A percentile compares a stretch with the other conserved stretches of the same genome.
These are phyloP conservation scores for Fusarium torulosum DNA, from an alignment of 2,329 filamentous ascomycete genomes.

Conservation along the genomic window DNA sequence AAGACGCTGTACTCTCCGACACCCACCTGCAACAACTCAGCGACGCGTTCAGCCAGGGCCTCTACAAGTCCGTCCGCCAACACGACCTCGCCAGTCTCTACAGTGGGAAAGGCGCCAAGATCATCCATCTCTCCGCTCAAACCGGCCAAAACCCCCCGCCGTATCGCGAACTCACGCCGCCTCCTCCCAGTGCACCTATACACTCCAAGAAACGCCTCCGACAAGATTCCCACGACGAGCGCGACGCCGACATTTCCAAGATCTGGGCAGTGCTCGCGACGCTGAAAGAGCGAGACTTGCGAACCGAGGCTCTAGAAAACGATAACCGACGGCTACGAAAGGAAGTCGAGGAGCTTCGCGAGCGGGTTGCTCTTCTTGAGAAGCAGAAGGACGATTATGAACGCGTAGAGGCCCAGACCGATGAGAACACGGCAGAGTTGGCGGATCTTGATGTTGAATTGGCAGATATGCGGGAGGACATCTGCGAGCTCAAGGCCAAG, in stretches of 20 bases:
- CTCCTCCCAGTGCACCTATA: not conserved
- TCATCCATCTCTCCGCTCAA: not conserved
- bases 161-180: not conserved
- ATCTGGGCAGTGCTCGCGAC: not conserved
- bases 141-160: not conserved
- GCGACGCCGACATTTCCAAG: not conserved
- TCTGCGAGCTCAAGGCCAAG: not conserved
- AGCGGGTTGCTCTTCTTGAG: not conserved
- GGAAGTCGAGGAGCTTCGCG: not conserved
- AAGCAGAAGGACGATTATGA: not conserved
- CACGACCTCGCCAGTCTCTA: conserved; percentile 22
- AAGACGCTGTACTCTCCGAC: conserved; percentile 2
- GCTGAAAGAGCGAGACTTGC: not conserved
- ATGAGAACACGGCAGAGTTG: not conserved
- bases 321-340: not conserved
- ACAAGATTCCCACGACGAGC: not conserved
- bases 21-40: conserved; percentile 8
- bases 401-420: not conserved
- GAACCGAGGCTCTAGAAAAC: not conserved
- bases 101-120: conserved; percentile 20
- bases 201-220: not conserved
- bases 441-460: not conserved
- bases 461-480: not conserved
- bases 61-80: not conserved
- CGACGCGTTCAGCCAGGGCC: not conserved